Conservation (phyloP, 2,329 filamentous ascomycete genomes). For the Talaromyces sp. region DNA sequence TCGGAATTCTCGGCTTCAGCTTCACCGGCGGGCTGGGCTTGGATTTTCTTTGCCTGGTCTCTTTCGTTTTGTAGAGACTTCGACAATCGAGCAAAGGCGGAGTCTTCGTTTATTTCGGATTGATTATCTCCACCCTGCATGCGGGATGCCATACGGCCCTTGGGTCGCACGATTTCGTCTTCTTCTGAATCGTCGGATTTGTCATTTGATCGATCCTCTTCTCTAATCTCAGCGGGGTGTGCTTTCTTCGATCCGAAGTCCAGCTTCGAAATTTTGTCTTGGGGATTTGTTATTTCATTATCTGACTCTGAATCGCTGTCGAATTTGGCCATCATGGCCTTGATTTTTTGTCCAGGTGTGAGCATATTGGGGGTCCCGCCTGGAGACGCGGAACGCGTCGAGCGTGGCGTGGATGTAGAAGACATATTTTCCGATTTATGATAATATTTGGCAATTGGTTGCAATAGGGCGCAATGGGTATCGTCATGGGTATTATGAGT, state of each 20-base stretch:
- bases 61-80: conserved; percentile 26
- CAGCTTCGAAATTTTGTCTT: conserved; percentile 16
- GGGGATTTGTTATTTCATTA: conserved; percentile 30
- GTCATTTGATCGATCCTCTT: conserved; percentile 6
- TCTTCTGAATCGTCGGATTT: conserved; percentile 27
- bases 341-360: conserved; percentile 52
- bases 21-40: conserved; percentile 1
- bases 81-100: conserved; percentile 46
- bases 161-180: conserved; percentile 56
- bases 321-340: conserved; percentile 54
- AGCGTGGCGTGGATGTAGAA: conserved; percentile 35
- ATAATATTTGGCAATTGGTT: neutral
- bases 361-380: conserved; percentile 39
- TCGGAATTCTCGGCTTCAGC: conserved; percentile 4
- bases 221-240: neutral
- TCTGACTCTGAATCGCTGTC: conserved; percentile 52
- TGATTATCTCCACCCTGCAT: conserved; percentile 52
- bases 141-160: conserved; percentile 66
- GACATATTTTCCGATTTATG: conserved; percentile 28
- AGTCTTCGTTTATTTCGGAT: conserved; percentile 21
- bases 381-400: conserved; percentile 36
- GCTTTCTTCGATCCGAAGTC: conserved; percentile 18
- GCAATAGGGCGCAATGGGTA: no score
- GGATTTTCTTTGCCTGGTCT: conserved; percentile 15
- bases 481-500: neutral